Evolutionary conservation across 2,329 filamentous ascomycete genomes (phyloP).

Genomic region (Ceratocystiopsis sp.): DNA sequence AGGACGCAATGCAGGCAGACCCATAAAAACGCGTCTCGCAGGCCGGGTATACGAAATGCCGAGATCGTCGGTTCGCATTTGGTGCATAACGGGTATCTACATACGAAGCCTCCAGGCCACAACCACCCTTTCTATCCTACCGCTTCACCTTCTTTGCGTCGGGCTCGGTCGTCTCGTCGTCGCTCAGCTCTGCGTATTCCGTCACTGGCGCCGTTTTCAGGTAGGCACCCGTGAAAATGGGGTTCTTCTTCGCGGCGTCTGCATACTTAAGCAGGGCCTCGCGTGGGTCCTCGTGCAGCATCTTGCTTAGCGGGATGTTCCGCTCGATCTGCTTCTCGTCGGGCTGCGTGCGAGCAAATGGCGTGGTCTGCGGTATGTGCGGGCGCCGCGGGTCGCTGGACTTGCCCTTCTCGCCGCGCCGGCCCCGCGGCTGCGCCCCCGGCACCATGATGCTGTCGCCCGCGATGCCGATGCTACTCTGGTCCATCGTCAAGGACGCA

Average conservation of each 20-base stretch:
- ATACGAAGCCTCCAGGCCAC: background rate
- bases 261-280: slow-evolving; percentile 92
- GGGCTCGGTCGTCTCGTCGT: slow-evolving; percentile 55
- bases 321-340: slow-evolving; percentile 80
- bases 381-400: slow-evolving; percentile 67
- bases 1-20: slow-evolving; percentile 5
- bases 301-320: slow-evolving; percentile 74
- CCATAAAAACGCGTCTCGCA: background rate
- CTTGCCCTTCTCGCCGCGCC: slow-evolving; percentile 57
- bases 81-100: background rate
- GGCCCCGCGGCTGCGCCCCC: slow-evolving; percentile 30
- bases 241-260: slow-evolving; percentile 80
- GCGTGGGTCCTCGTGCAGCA: slow-evolving; percentile 91
- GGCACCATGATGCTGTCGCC: slow-evolving; percentile 65
- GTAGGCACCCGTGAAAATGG: slow-evolving; percentile 89
- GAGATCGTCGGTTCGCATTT: background rate
- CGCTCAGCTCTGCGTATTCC: slow-evolving; percentile 77
- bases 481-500: slow-evolving; percentile 68
- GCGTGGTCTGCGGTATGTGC: slow-evolving; percentile 69
- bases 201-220: slow-evolving; percentile 80
- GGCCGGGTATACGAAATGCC: too few relatives aligned
- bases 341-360: slow-evolving; percentile 78
- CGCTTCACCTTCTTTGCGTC: slow-evolving; percentile 47
- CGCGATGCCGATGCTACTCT: slow-evolving; percentile 55
- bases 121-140: slow-evolving; percentile 15